phyloP scores from a whole-genome alignment of 345 rosid species.

The Eutrema heterophyllum region DNA sequence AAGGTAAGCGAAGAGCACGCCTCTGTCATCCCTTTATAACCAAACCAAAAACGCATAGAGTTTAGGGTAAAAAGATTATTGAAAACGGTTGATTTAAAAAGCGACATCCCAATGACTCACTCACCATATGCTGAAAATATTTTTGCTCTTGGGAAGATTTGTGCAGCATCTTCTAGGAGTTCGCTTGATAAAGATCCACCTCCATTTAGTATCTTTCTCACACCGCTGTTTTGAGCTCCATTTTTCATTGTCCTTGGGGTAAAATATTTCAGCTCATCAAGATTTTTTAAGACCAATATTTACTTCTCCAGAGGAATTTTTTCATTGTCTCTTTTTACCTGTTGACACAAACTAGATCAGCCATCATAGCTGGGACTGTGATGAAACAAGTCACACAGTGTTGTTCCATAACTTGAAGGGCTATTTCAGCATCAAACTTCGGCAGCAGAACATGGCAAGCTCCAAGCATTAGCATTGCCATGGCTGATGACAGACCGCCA shows the following conservation, averaged over 20 bases:
- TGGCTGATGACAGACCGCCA: conserved; percentile 82
- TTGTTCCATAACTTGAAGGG: conserved; percentile 49
- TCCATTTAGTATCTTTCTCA: conserved; percentile 76
- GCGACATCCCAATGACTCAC: conserved; percentile 30
- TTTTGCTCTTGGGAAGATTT: conserved; percentile 57
- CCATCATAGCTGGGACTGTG: conserved; percentile 78
- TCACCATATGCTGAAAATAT: conserved; percentile 75
- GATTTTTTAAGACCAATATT: background rate
- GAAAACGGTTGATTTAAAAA: background rate
- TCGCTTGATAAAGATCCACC: conserved; percentile 66
- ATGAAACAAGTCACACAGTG: conserved; percentile 69
- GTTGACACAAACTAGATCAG: conserved; percentile 48
- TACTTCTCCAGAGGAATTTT: background rate
- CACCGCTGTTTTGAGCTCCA: conserved; percentile 36
- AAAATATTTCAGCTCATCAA: background rate
- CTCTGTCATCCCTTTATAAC: conserved; percentile 75
- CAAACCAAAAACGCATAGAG: background rate
- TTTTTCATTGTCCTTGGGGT: conserved; percentile 38
- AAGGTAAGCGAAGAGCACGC: conserved; percentile 77
- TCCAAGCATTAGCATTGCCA: conserved; percentile 89
- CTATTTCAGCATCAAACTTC: conserved; percentile 61
- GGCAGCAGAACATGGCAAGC: conserved; percentile 73
- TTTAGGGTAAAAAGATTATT: background rate
- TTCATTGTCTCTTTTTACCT: conserved; percentile 33
- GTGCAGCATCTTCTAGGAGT: conserved; percentile 43